phyloP scores from a whole-genome alignment of 805 yeast genomes.

The Wickerhamia fluorescens region DNA sequence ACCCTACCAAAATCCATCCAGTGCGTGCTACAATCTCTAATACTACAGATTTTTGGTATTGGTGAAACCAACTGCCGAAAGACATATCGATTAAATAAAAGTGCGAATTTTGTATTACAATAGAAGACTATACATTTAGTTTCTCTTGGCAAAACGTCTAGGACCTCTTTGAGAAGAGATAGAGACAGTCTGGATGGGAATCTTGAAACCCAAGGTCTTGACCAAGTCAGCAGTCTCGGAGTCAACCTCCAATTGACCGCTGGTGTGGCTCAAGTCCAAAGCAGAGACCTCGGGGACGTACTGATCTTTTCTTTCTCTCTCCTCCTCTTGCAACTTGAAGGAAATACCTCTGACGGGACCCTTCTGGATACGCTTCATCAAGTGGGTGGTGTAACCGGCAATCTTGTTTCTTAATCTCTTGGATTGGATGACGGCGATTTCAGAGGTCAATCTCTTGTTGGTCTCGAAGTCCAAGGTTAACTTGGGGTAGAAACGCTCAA shows the following conservation, averaged over 20 bases:
- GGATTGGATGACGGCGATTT: constrained; percentile 98
- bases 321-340: constrained; percentile 99
- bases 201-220: constrained; percentile 82
- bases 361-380: constrained; percentile 99
- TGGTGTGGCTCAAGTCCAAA: constrained; percentile 93
- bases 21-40: too few relatives aligned
- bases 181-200: constrained; percentile 79
- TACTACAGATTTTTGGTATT: too few relatives aligned
- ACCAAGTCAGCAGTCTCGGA: constrained; percentile 93
- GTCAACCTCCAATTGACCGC: constrained; percentile 95
- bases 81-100: too few relatives aligned
- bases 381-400: constrained; percentile 99
- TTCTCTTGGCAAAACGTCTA: constrained; percentile 92
- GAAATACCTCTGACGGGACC: constrained; percentile 99
- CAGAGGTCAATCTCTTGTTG: constrained; percentile 98
- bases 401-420: constrained; percentile 99
- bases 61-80: too few relatives aligned
- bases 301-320: constrained; percentile 99
- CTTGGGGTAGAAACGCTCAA: constrained; percentile 99
- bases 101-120: background rate
- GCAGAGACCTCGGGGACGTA: constrained; percentile 99
- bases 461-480: constrained; percentile 98
- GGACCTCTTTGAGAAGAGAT: constrained; percentile 84
- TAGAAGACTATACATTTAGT: constrained; percentile 34
- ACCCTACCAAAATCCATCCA: too few relatives aligned